Conservation (phyloP, 2,329 filamentous ascomycete genomes). For the Fusarium chaquense region DNA sequence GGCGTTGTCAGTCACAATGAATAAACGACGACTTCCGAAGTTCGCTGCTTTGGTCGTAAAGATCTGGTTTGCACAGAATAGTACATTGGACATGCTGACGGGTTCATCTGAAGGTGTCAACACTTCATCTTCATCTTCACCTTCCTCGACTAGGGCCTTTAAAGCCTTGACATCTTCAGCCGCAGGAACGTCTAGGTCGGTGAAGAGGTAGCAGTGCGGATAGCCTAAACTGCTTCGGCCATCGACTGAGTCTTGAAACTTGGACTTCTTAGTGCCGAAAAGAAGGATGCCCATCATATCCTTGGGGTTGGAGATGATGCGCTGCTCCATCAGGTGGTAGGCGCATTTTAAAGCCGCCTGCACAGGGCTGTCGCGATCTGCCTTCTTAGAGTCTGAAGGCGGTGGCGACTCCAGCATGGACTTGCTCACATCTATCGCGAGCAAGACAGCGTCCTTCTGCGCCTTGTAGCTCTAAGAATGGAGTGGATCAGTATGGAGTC, state of each 20-base stretch:
- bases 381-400: conserved; percentile 76
- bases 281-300: conserved; percentile 97
- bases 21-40: conserved; percentile 91
- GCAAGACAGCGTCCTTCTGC: conserved; percentile 97
- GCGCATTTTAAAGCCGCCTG: conserved; percentile 92
- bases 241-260: conserved; percentile 76
- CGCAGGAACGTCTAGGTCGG: conserved; percentile 87
- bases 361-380: conserved; percentile 80
- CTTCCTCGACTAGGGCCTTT: conserved; percentile 81
- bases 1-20: conserved; percentile 95
- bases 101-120: conserved; percentile 76
- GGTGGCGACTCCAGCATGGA: conserved; percentile 84
- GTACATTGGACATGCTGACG: conserved; percentile 85
- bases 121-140: conserved; percentile 76
- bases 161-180: conserved; percentile 88
- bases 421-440: conserved; percentile 90
- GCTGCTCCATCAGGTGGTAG: conserved; percentile 95
- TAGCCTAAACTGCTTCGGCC: conserved; percentile 74
- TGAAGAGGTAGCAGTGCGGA: conserved; percentile 92
- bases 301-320: conserved; percentile 95
- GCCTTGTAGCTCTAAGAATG: conserved; percentile 81
- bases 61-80: conserved; percentile 96
- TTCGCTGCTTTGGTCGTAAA: conserved; percentile 96
- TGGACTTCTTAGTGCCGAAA: conserved; percentile 89
- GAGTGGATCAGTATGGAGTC: conserved; percentile 28